phyloP scores from a whole-genome alignment of 169 alveolate genomes.

The Eimeria brunetti region DNA sequence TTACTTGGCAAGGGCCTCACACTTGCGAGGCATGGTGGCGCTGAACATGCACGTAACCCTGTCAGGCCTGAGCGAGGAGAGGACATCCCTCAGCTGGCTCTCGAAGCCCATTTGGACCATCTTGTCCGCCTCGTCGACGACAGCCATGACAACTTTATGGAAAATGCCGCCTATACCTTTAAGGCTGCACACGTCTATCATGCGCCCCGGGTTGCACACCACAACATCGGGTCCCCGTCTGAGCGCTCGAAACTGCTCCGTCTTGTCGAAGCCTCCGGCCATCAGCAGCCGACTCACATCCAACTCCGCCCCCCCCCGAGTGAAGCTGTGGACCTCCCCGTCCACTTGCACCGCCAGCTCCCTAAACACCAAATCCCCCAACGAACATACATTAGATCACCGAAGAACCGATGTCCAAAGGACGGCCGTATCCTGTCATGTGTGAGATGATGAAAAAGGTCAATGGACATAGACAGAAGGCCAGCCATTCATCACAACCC shows the following conservation, averaged over 20 bases:
- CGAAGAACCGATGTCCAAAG: neutral
- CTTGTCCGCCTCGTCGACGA: constrained; percentile 81
- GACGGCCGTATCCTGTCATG: neutral
- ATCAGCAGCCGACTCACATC: constrained; percentile 68
- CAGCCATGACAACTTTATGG: constrained; percentile 71
- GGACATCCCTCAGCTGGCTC: constrained; percentile 58
- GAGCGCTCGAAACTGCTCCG: constrained; percentile 76
- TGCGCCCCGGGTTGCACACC: constrained; percentile 75
- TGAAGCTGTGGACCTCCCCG: constrained; percentile 77
- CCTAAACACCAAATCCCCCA: constrained; percentile 16
- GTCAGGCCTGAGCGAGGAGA: constrained; percentile 64
- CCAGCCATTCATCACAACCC: neutral
- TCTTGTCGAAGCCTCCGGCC: constrained; percentile 80
- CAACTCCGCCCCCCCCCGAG: constrained; percentile 64
- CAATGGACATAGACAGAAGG: no score
- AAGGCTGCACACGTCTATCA: constrained; percentile 75
- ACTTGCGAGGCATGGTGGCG: constrained; percentile 76
- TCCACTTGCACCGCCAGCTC: constrained; percentile 81
- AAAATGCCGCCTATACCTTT: constrained; percentile 71
- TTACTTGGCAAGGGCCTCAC: constrained; percentile 76
- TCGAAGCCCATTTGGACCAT: constrained; percentile 81
- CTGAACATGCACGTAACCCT: constrained; percentile 77
- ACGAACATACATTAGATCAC: neutral
- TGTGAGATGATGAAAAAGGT: neutral
- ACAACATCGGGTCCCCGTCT: constrained; percentile 74